Conservation (phyloP, 495 filamentous ascomycete genomes). For the Thermothielavioides terrestris region DNA sequence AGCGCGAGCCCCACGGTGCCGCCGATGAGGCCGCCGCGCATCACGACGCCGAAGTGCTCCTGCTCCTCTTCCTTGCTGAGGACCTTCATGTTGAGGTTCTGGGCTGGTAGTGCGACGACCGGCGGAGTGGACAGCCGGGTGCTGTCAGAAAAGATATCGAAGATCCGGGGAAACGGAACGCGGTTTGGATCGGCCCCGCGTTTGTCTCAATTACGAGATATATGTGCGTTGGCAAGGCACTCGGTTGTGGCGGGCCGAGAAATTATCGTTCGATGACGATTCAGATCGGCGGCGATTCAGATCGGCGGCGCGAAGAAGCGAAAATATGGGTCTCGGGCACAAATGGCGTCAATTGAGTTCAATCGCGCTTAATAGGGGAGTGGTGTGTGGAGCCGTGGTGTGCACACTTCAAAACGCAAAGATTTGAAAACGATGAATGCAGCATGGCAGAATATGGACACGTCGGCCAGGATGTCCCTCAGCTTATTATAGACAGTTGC, state of each 20-base stretch:
- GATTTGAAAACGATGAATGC: no score
- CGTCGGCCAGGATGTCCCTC: no score
- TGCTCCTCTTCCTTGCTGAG: constrained; percentile 87
- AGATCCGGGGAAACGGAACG: background rate
- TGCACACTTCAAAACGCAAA: no score
- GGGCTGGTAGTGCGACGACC: background rate
- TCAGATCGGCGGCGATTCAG: background rate
- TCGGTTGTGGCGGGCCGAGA: background rate
- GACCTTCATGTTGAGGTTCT: constrained; percentile 66
- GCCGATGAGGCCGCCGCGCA: constrained; percentile 71
- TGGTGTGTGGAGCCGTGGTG: no score
- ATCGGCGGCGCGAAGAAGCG: background rate
- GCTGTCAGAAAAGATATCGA: background rate
- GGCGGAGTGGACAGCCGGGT: background rate
- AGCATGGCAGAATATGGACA: no score
- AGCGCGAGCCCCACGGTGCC: constrained; percentile 53
- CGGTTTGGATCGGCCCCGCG: background rate
- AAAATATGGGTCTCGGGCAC: background rate
- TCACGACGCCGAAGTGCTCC: constrained; percentile 52
- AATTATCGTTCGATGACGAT: constrained; percentile 9
- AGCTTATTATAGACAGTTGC: no score
- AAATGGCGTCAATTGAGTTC: no score
- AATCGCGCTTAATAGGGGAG: no score
- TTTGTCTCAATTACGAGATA: no score
- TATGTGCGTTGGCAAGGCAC: constrained; percentile 1